A percentile compares a stretch with the other conserved stretches of the same genome.
These are phyloP conservation scores for Eimeria maxima DNA, from an alignment of 169 alveolate species.

Conservation along the genomic window DNA sequence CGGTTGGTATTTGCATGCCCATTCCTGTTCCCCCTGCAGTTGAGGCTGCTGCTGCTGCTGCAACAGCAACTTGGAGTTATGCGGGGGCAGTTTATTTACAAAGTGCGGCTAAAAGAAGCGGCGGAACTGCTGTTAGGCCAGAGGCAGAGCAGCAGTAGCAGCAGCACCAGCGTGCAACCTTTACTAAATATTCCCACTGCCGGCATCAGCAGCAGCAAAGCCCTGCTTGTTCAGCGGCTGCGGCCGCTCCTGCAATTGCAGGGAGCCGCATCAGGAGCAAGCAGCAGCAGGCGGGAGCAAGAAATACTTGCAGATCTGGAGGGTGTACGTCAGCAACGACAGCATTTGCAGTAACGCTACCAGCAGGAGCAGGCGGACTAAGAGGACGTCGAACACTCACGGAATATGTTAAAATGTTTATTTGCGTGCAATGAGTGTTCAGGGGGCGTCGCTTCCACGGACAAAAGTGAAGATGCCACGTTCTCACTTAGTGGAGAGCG, in stretches of 20 bases:
- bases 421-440: not conserved
- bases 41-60: conserved; percentile 73
- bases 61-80: conserved; percentile 71
- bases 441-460: conserved; percentile 77
- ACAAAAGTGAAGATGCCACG: conserved; percentile 78
- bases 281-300: conserved; percentile 70
- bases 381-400: not conserved
- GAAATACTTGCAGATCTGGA: conserved; percentile 77
- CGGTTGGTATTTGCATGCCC: conserved; percentile 70
- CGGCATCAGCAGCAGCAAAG: conserved; percentile 54
- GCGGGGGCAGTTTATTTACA: conserved; percentile 55
- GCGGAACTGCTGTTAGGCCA: conserved; percentile 54
- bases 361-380: not conserved
- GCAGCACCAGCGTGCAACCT: conserved; percentile 38
- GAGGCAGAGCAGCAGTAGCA: conserved; percentile 46
- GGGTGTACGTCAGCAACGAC: conserved; percentile 30
- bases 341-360: not conserved
- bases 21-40: conserved; percentile 75
- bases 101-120: conserved; percentile 63
- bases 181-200: conserved; percentile 28
- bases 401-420: not conserved
- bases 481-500: conserved; percentile 77
- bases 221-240: conserved; percentile 55
- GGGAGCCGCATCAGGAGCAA: conserved; percentile 71
- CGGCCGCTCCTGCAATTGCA: conserved; percentile 56